Conservation (phyloP, 768 basidiomycete species). For the Macrolepiota dolichaula region DNA sequence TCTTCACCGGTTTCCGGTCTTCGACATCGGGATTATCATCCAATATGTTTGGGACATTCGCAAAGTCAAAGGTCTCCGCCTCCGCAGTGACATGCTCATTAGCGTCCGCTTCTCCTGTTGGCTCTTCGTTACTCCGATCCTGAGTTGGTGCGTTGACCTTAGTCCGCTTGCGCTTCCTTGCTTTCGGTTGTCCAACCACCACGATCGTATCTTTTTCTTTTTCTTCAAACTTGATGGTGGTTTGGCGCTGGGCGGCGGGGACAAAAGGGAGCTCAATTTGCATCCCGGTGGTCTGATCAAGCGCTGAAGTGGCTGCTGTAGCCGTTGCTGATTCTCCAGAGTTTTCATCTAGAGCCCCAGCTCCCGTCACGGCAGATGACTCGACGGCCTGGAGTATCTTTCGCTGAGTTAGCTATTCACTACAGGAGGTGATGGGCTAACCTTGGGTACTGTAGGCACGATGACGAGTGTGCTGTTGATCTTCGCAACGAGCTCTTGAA, state of each 20-base stretch:
- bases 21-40: slow-evolving; percentile 49
- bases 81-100: slow-evolving; percentile 9
- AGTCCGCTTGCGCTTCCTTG: slow-evolving; percentile 62
- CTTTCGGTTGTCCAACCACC: slow-evolving; percentile 61
- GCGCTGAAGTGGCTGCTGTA: slow-evolving; percentile 12
- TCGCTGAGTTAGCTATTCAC: not conserved
- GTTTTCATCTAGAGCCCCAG: not conserved
- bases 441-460: slow-evolving; percentile 49
- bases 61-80: slow-evolving; percentile 63
- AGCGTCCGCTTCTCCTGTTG: not conserved
- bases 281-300: slow-evolving; percentile 25
- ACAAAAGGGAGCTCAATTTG: slow-evolving; percentile 78
- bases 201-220: slow-evolving; percentile 68
- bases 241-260: slow-evolving; percentile 56
- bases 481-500: slow-evolving; percentile 54
- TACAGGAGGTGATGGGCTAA: slow-evolving; percentile 17
- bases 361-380: not conserved
- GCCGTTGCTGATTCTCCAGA: not conserved
- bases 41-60: slow-evolving; percentile 64
- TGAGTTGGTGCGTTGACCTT: slow-evolving; percentile 18
- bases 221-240: slow-evolving; percentile 19
- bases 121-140: not conserved
- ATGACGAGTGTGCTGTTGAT: slow-evolving; percentile 68
- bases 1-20: slow-evolving; percentile 28
- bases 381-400: not conserved